Percentiles rank a stretch among this genome's conserved stretches.
phyloP scores from a whole-genome alignment of 352 stramenopile genomes.

The Globisporangium canariense region DNA sequence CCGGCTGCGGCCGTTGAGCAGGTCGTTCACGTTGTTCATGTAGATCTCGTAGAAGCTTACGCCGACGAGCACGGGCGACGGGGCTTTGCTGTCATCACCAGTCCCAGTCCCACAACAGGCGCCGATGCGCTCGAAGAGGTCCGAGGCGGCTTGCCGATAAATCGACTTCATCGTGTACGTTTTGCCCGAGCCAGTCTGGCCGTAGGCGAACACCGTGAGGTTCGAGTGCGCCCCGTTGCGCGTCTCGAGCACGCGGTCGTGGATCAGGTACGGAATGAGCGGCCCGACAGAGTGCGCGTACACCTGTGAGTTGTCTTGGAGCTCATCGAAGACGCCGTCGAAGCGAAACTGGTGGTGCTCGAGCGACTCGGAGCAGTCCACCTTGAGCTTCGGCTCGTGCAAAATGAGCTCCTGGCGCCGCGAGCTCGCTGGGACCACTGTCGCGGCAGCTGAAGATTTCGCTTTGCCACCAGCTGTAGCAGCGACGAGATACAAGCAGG shows the following conservation, averaged over 20 bases:
- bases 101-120: constrained; percentile 1
- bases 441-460: not conserved
- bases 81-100: not conserved
- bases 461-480: not conserved
- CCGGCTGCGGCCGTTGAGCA: constrained; percentile 87
- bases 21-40: constrained; percentile 93
- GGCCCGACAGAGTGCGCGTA: constrained; percentile 75
- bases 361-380: constrained; percentile 63
- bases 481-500: constrained; percentile 6
- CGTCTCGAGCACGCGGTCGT: constrained; percentile 16
- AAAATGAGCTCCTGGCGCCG: constrained; percentile 48
- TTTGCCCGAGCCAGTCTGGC: constrained; percentile 93
- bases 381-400: constrained; percentile 71
- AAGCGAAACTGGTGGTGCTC: constrained; percentile 75
- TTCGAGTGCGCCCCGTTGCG: constrained; percentile 7
- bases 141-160: constrained; percentile 52
- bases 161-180: constrained; percentile 93
- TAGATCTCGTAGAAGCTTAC: constrained; percentile 98
- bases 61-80: constrained; percentile 52
- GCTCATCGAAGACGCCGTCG: constrained; percentile 91
- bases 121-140: constrained; percentile 54
- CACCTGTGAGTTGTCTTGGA: constrained; percentile 86
- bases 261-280: constrained; percentile 47
- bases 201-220: constrained; percentile 71
- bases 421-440: not conserved